Base-by-base conservation (phyloP, 176 grass and related monocot species). In the Aegilops longissima region DNA sequence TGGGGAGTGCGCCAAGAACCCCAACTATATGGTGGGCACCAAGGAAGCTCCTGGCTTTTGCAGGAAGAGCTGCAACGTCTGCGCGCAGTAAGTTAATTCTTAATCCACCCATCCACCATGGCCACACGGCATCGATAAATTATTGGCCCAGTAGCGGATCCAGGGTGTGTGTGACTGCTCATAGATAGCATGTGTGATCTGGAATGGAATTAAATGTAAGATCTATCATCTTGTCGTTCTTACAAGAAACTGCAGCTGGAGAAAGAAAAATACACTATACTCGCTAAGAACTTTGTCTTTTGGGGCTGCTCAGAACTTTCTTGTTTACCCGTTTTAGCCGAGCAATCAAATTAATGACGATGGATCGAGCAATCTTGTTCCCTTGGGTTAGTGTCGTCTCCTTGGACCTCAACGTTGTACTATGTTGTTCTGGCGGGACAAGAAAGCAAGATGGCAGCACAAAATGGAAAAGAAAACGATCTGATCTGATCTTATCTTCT, bases 1-100 rank as follows among this genome's bases (percentile, higher is more conserved):
- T 21, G 96, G 96, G 29, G 96, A 98, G 83, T 98, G 96, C 23
- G 79, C 85, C 76, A 98, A 98, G 86, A 98, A 95, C 83, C 96
- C 93, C 31, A 79, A 70, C 72, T 98, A 98, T 80, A 98, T 98
- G 96, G 75, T 94, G 31, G 93, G 93, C 33, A 92, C 82, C 83
- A 95, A 92, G 35, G 92, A 88, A 78, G 88, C 91, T 44, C 93
- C 82, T 92, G 93, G 93, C 14, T 98, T 89, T 84, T 95, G 96
- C 86, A 84, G 84, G 79, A 95, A 95, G 86, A 98, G 96, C 54
- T 98, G 96, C 84, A 92, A 80, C 58, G 81, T 92, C 9, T 98
- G 93, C 45, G 62, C 69, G 2, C 52, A 90, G 88, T 98, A 95
- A 92, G 81, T 58, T 61, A 52, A 40, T 79, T 23, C 0, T 54